Evolutionary conservation across 176 grass and related monocot species (phyloP), one percentile per base, ranked within the genome.

Genomic region (Raddia distichophylla): DNA sequence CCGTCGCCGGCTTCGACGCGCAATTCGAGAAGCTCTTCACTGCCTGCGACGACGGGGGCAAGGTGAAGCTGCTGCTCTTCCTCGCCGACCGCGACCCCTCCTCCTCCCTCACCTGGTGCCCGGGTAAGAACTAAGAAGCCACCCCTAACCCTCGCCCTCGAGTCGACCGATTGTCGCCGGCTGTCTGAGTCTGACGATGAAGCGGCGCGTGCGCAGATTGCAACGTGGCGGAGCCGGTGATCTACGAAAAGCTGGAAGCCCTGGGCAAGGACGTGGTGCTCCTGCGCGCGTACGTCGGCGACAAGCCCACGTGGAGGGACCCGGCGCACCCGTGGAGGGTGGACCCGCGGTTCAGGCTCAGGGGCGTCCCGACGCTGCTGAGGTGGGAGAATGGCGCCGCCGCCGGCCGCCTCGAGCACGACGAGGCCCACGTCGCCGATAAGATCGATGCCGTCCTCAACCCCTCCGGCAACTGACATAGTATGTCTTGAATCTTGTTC

Each of bases 151-250:
- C 9, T 18, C 4, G 10, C 42, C 16, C 5, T 5, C 15, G 37
- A 3, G 27, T 19, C 56, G 7, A 40, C 27, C 27, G 27, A 27
- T 27, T 58, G 18, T 58, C 7, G 56, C 56, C 1, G 18, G 56
- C 56, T 1, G 37, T 40, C 37, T 5, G 27, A 27, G 9, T 58
- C 65, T 46, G 65, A n/a, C 42, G 64, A 4, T 42, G 19, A 46
- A 5, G 42, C 18, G 66, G 40, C 43, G 54, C 8, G 51, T 68
- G 7, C 83, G 68, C 78, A 97, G 95, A 98, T 79, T 98, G 95
- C 88, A 98, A 93, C 75, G 92, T 91, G 58, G 95, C 95, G 45
- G 95, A 98, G 76, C 95, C 95, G 73, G 85, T 94, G 69, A 94
- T 98, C 86, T 89, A 87, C 71, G 60, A 79, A 65, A 94, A 67